A percentile compares a stretch with the other conserved stretches of the same genome.
Conservation (phyloP, 768 basidiomycete species). For the Boletellus sp. region DNA sequence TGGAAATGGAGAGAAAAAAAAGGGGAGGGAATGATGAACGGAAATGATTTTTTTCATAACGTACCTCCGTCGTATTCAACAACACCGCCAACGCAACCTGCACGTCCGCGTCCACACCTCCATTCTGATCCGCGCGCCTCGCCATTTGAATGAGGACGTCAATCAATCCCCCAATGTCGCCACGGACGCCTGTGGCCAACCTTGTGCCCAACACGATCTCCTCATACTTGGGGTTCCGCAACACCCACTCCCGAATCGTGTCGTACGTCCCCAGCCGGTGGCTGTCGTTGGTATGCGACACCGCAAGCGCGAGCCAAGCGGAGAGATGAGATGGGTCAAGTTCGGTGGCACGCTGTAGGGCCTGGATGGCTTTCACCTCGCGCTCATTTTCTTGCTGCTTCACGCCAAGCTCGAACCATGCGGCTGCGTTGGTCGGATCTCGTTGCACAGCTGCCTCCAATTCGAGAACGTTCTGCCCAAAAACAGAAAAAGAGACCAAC, state of each 20-base stretch:
- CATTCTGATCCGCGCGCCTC: slow-evolving; percentile 42
- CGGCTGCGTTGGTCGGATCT: slow-evolving; percentile 61
- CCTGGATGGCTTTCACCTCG: slow-evolving; percentile 84
- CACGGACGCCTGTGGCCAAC: slow-evolving; percentile 25
- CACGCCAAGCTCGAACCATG: slow-evolving; percentile 92
- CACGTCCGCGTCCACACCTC: slow-evolving; percentile 84
- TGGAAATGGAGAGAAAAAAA: background rate
- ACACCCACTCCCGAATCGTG: slow-evolving; percentile 83
- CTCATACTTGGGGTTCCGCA: slow-evolving; percentile 51
- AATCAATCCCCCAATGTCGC: slow-evolving; percentile 51
- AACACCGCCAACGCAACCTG: slow-evolving; percentile 93
- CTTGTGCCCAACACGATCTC: slow-evolving; percentile 39
- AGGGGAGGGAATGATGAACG: background rate
- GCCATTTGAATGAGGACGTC: slow-evolving; percentile 83
- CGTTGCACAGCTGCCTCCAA: slow-evolving; percentile 86
- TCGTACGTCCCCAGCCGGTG: slow-evolving; percentile 70
- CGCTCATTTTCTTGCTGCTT: slow-evolving; percentile 98
- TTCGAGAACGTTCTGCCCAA: slow-evolving; percentile 73
- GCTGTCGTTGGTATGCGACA: slow-evolving; percentile 89
- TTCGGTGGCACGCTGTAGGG: slow-evolving; percentile 74
- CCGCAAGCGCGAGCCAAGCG: slow-evolving; percentile 86
- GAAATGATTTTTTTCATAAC: slow-evolving; percentile 10
- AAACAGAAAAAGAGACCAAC: slow-evolving; percentile 13
- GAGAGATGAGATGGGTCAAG: slow-evolving; percentile 74
- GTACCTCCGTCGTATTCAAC: slow-evolving; percentile 87